phyloP scores from a whole-genome alignment of 257 asterid species.

The Prunella vulgaris region DNA sequence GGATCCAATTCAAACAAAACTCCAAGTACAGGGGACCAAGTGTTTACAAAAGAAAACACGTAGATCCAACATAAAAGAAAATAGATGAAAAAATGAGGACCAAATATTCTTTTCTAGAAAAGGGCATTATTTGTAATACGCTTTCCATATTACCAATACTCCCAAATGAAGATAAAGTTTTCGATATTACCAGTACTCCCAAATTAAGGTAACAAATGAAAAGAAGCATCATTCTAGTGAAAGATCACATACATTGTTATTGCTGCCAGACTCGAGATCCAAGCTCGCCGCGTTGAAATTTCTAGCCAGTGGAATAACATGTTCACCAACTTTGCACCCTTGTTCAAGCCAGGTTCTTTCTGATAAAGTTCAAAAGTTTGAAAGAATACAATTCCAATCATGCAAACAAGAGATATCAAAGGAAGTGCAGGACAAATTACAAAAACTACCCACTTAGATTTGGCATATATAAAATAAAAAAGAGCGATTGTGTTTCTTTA shows the following conservation, averaged over 20 bases:
- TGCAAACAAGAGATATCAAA: constrained; percentile 5
- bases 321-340: constrained; percentile 93
- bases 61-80: not conserved
- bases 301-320: constrained; percentile 92
- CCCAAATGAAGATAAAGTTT: not conserved
- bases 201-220: not conserved
- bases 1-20: not conserved
- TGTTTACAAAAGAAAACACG: not conserved
- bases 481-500: not conserved
- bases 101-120: not conserved
- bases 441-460: not conserved
- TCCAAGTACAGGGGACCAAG: not conserved
- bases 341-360: constrained; percentile 91
- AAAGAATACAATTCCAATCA: not conserved
- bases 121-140: not conserved
- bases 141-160: not conserved
- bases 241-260: constrained; percentile 48
- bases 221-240: constrained; percentile 1
- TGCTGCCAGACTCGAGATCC: constrained; percentile 73
- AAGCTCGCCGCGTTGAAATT: constrained; percentile 64
- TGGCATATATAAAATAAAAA: not conserved
- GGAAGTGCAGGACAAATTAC: not conserved
- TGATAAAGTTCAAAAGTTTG: constrained; percentile 28
- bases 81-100: not conserved
- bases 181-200: not conserved